Base-by-base conservation (phyloP, 2,329 filamentous ascomycete genomes). In the Fusarium caatingaense region DNA sequence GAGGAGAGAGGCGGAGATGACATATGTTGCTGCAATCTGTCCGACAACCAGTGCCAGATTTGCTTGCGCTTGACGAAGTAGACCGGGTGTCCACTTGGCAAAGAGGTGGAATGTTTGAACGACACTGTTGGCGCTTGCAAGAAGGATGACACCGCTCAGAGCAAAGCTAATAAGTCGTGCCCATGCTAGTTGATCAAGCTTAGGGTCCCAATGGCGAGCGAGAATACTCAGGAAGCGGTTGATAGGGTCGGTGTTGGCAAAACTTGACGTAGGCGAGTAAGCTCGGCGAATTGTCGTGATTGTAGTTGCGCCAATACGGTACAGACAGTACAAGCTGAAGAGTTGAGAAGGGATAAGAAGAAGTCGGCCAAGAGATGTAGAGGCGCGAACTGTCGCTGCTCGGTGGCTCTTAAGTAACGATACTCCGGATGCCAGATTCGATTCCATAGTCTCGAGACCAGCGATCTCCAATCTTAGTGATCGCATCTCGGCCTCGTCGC, bases 81-180 rank as follows among this genome's bases (percentile, higher is more conserved):
- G 79, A 8, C 85, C 84, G 0, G 93, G 93, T 11, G 89, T 86
- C 82, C 93, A 92, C 69, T 91, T 90, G 6, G 91, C 88, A 76
- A 97, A 93, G 57, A 97, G 86, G 71, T 91, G 90, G 73, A 95
- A 92, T 0, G 93, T 97, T 78, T 96, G 93, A n/a, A 94, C 83
- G 20, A 93, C 93, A 60, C 90, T 92, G 78, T 91, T 93, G 80
- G 94, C 93, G 58, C 91, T 93, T 4, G 92, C 91, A 18, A 93
- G 85, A 25, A 97, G 89, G 78, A 97, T 96, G 51, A 94, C 88
- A 20, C 93, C 93, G 10, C 91, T 93, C 7, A 97, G 85, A 23
- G 93, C 83, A 79, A 97, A 97, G 63, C 91, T 93, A 70, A 97
- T 94, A 76, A 93, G 92, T 30, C 93, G 90, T 23, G 92, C 91